Evolutionary conservation across 139 green algal genomes (phyloP).

Genomic region (Chlorella sp.): DNA sequence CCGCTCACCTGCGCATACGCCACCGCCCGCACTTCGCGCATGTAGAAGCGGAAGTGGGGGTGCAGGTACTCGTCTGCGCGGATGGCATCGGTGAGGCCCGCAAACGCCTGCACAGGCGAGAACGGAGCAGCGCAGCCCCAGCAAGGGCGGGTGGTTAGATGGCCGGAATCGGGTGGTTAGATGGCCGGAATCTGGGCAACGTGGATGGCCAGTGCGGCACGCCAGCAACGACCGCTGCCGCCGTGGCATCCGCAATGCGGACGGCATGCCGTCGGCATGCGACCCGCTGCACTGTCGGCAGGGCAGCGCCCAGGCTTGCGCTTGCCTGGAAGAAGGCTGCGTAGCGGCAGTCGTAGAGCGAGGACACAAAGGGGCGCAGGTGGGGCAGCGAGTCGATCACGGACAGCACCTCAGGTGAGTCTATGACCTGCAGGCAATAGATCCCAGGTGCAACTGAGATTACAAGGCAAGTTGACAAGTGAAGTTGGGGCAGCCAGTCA

Average conservation of each 20-base stretch:
- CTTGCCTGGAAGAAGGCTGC: conserved; percentile 89
- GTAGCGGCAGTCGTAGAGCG: conserved; percentile 94
- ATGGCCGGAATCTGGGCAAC: too few relatives aligned
- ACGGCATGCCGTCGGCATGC: too few relatives aligned
- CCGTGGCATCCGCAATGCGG: too few relatives aligned
- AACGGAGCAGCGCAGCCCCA: too few relatives aligned
- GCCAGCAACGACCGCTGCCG: too few relatives aligned
- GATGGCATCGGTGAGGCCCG: conserved; percentile 68
- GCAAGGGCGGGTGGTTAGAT: too few relatives aligned
- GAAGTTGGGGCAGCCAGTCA: too few relatives aligned
- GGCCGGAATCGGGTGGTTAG: too few relatives aligned
- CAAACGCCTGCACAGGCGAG: conserved; percentile 69
- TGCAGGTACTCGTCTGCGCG: conserved; percentile 80
- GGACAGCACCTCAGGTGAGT: conserved; percentile 94
- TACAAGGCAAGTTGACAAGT: too few relatives aligned
- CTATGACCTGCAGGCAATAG: conserved; percentile 67
- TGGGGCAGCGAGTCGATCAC: conserved; percentile 88
- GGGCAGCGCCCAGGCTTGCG: too few relatives aligned
- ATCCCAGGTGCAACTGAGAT: not conserved
- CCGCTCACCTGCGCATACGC: conserved; percentile 84
- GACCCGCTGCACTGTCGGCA: too few relatives aligned
- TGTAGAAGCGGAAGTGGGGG: conserved; percentile 93
- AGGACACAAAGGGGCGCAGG: conserved; percentile 83
- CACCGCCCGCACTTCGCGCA: conserved; percentile 88
- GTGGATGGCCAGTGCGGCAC: too few relatives aligned